phyloP scores from a whole-genome alignment of 108 stramenopile species.

The Cyclostephanos tholiformis region DNA sequence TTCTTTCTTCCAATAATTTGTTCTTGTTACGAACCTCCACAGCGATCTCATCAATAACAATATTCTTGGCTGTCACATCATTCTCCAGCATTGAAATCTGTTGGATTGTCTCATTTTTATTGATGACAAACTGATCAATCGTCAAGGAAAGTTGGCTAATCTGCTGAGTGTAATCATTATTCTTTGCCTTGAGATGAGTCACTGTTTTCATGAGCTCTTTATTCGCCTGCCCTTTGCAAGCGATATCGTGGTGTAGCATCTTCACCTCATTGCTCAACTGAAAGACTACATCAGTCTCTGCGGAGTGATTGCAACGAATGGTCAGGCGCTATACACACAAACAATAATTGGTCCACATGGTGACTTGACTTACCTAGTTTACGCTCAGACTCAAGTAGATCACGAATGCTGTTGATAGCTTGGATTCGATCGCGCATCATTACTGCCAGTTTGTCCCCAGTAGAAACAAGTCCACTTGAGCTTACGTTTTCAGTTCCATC shows the following conservation, averaged over 20 bases:
- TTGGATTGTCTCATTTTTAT: not conserved
- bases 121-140: not conserved
- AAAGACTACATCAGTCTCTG: not conserved
- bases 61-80: not conserved
- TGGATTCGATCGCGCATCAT: constrained; percentile 5
- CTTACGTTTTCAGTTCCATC: too few relatives aligned
- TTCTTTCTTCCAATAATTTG: not conserved
- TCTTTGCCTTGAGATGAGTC: not conserved
- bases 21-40: not conserved
- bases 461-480: not conserved
- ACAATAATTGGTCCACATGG: not conserved
- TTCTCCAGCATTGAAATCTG: not conserved
- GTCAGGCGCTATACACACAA: not conserved
- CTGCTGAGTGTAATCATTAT: not conserved
- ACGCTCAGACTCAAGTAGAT: not conserved
- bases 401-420: not conserved
- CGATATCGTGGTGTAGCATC: not conserved
- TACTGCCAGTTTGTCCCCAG: not conserved
- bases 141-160: not conserved
- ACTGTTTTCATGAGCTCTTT: not conserved
- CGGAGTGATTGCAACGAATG: not conserved
- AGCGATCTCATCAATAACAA: not conserved
- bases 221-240: not conserved
- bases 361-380: not conserved
- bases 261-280: not conserved